Evolutionary conservation across 2,329 filamentous ascomycete species (phyloP).

Genomic region (Dactylellina parvicollis): DNA sequence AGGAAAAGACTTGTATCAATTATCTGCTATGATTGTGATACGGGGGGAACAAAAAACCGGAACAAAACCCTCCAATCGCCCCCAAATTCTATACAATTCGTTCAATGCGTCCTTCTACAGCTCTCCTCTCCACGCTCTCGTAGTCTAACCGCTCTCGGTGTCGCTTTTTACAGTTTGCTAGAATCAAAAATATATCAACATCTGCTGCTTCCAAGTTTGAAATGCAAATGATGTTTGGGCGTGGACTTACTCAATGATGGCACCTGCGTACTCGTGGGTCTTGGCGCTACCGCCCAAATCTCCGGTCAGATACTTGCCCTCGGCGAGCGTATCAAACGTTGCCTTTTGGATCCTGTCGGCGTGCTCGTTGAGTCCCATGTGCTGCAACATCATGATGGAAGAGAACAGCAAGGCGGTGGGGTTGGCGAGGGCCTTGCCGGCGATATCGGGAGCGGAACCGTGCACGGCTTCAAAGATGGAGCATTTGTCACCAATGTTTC

Average conservation of each 20-base stretch:
- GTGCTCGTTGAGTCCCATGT: slow-evolving; percentile 90
- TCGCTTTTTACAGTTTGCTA: slow-evolving; percentile 39
- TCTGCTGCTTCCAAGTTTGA: neutral
- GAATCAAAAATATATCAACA: slow-evolving; percentile 13
- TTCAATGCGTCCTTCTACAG: neutral
- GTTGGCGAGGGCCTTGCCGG: slow-evolving; percentile 94
- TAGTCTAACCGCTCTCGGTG: neutral
- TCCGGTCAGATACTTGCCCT: slow-evolving; percentile 95
- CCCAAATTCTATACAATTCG: slow-evolving; percentile 43
- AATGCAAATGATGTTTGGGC: neutral
- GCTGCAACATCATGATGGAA: slow-evolving; percentile 99
- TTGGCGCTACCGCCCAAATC: slow-evolving; percentile 96
- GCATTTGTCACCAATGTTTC: slow-evolving; percentile 99
- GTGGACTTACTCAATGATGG: slow-evolving; percentile 76
- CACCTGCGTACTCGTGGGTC: slow-evolving; percentile 90
- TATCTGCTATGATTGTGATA: slow-evolving; percentile 36
- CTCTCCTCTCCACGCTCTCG: neutral
- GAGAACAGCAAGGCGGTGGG: slow-evolving; percentile 93
- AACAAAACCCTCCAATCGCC: slow-evolving; percentile 9
- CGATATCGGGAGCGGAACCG: slow-evolving; percentile 95
- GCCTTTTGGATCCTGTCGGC: slow-evolving; percentile 90
- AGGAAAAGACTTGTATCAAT: slow-evolving; percentile 25
- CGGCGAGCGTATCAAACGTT: slow-evolving; percentile 91
- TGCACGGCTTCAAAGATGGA: slow-evolving; percentile 99
- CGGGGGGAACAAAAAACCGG: neutral